phyloP scores from a whole-genome alignment of 208 protist genomes.

The Trypanosomatidae sp. region DNA sequence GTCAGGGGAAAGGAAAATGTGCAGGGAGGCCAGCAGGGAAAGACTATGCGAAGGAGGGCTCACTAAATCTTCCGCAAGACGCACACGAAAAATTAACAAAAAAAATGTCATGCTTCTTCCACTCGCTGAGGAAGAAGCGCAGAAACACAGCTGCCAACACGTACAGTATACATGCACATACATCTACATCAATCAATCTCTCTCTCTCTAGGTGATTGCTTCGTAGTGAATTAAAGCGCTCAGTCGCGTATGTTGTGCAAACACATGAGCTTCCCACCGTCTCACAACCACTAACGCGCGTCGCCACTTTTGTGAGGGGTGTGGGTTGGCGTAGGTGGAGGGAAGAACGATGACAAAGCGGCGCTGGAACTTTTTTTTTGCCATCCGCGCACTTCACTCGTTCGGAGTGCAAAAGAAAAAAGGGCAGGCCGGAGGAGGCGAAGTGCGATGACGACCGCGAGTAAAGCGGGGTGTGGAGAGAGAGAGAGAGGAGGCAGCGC shows the following conservation, averaged over 20 bases:
- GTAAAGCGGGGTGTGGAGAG: neutral
- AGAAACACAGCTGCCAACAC: neutral
- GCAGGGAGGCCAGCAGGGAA: neutral
- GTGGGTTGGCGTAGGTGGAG: neutral
- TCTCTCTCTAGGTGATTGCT: neutral
- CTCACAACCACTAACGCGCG: neutral
- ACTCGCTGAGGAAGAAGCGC: neutral
- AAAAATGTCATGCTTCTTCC: neutral
- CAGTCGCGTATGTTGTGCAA: neutral
- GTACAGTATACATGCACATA: neutral
- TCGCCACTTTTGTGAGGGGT: neutral
- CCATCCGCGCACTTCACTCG: neutral
- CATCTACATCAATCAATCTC: neutral
- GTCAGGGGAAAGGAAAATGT: neutral
- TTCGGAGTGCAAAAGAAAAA: neutral
- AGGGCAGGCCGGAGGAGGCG: neutral
- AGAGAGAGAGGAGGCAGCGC: neutral
- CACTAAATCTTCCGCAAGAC: neutral
- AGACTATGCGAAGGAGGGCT: neutral
- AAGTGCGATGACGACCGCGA: neutral
- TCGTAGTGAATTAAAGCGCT: neutral
- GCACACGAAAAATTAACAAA: neutral
- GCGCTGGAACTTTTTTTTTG: neutral
- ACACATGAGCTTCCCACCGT: neutral
- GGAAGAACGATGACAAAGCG: neutral